Evolutionary conservation across 78 protist genomes (phyloP), one percentile per base, ranked within the genome.

Genomic region (Dictyostelium purpureum): DNA sequence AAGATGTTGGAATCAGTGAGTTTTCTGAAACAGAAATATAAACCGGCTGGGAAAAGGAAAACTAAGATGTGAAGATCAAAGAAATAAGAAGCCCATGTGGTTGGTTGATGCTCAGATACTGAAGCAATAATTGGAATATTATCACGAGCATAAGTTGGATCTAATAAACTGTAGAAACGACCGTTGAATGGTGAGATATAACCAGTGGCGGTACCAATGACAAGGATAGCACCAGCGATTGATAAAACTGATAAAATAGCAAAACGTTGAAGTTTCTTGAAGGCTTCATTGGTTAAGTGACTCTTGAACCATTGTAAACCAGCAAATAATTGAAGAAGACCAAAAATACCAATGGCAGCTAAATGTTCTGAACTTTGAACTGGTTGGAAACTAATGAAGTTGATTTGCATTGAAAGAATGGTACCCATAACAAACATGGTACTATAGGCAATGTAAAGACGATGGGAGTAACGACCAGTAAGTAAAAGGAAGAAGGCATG

Each of bases 31-130:
- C 98, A 96, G 42, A 93, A 88, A 94, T 74, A 97, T 33, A 98
- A 52, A 28, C 99, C 99, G 37, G 95, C 97, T 49, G 99, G 99
- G 83, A 97, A 57, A 43, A 99, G 40, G 87, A 97, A 43, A 43
- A 89, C 95, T 33, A 97, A 89, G 70, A 98, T 35, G 90, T 98
- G 97, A 57, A 98, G 79, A 83, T 99, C 99, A 59, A 98, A 97
- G 95, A 97, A 98, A 95, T 96, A 99, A 6, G 98, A 95, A 1
- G 98, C 88, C 99, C 99, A 98, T 21, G 98, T 77, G 24, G 98
- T 97, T 52, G 99, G 98, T 94, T 98, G 99, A 87, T 99, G 99
- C 93, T 99, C 99, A 0, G 99, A 96, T 43, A 99, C 99, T 0
- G 99, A 98, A 42, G 99, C 99, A 61, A 99, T 97, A 89, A 99